Evolutionary conservation across 345 rosid species (phyloP).

Genomic region (Eucalyptus paniculata): DNA sequence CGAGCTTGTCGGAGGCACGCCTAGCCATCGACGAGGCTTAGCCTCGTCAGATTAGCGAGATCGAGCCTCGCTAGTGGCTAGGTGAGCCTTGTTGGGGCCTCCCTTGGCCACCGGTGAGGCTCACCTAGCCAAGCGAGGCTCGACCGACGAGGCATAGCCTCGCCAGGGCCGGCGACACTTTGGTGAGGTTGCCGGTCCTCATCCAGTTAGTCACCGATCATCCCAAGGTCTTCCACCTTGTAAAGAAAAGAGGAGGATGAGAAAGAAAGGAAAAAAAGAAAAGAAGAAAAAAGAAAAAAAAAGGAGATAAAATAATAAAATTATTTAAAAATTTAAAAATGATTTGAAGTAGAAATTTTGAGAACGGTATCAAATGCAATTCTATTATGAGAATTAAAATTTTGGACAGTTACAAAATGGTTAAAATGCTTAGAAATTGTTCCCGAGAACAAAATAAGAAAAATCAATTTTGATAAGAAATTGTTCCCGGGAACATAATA

Average conservation of each 20-base stretch:
- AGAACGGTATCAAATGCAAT: fast-evolving
- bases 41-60: fast-evolving
- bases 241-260: no score
- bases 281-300: fast-evolving
- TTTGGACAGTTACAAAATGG: fast-evolving
- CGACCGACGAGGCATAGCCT: fast-evolving
- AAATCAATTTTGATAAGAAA: fast-evolving
- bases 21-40: fast-evolving
- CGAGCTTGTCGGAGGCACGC: fast-evolving
- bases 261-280: no score
- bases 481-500: background rate
- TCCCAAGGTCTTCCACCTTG: no score
- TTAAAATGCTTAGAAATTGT: no score
- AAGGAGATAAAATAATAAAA: no score
- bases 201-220: fast-evolving
- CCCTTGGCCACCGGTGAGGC: fast-evolving
- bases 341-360: no score
- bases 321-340: no score
- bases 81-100: no score
- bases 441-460: fast-evolving
- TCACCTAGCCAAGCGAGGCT: fast-evolving
- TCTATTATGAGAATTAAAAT: no score
- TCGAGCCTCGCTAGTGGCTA: fast-evolving
- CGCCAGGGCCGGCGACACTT: fast-evolving
- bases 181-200: fast-evolving